Evolutionary conservation across 2,329 filamentous ascomycete species (phyloP).

Genomic region (Westerdykella sp.): DNA sequence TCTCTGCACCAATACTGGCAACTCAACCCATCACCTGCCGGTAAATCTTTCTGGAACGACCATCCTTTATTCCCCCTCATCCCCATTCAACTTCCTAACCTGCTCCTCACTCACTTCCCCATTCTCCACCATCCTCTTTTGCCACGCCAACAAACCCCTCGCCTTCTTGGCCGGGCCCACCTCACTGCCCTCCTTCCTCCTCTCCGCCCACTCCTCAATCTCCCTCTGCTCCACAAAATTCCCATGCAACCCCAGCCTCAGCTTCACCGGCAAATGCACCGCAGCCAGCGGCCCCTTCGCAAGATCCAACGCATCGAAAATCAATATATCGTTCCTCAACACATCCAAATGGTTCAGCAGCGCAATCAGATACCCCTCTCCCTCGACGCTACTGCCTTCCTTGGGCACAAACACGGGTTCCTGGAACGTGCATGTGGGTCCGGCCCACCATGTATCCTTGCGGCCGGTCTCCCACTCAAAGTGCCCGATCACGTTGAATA

Average conservation of each 20-base stretch:
- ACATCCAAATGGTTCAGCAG: slow-evolving; percentile 40
- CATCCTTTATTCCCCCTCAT: too few species aligned
- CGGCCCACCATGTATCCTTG: slow-evolving; percentile 32
- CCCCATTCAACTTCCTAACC: slow-evolving; percentile 1
- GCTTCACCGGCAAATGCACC: slow-evolving; percentile 36
- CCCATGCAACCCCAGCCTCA: slow-evolving; percentile 28
- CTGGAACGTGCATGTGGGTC: slow-evolving; percentile 43
- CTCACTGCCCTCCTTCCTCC: slow-evolving; percentile 21
- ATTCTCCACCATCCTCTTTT: slow-evolving; percentile 20
- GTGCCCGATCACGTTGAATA: slow-evolving; percentile 32
- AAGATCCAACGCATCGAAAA: slow-evolving; percentile 40
- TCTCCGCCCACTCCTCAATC: slow-evolving; percentile 25
- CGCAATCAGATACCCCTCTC: slow-evolving; percentile 47
- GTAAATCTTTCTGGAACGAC: too few species aligned
- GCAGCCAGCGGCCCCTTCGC: slow-evolving; percentile 36
- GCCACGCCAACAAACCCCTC: slow-evolving; percentile 23
- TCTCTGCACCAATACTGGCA: too few species aligned
- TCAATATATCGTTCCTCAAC: slow-evolving; percentile 36
- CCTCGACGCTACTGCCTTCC: slow-evolving; percentile 38
- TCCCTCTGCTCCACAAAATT: slow-evolving; percentile 29
- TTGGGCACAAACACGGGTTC: slow-evolving; percentile 51
- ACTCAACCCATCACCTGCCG: too few species aligned
- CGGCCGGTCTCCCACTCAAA: slow-evolving; percentile 27
- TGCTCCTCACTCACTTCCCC: slow-evolving; percentile 2
- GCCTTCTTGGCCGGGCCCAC: slow-evolving; percentile 21